Percentiles rank a stretch among this genome's conserved stretches.
Evolutionary conservation across 169 alveolate species (phyloP).

Genomic region (Eimeria tenella): DNA sequence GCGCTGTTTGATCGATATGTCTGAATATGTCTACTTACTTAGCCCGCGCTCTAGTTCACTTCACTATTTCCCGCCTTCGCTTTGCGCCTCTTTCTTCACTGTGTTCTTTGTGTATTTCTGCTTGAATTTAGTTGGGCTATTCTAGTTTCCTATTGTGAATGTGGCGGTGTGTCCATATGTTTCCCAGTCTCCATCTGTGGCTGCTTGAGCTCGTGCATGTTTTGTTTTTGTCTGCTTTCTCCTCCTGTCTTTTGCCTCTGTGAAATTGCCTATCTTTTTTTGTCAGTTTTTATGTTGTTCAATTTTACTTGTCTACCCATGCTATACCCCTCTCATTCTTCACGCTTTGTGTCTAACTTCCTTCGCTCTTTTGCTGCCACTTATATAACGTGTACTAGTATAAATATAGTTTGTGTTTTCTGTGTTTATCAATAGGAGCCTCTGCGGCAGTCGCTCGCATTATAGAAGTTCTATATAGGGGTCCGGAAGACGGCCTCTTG

Average conservation of each 20-base stretch:
- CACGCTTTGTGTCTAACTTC: too few relatives aligned
- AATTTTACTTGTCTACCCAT: too few relatives aligned
- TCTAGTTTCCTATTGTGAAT: not conserved
- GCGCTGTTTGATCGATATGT: too few relatives aligned
- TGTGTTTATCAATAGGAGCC: constrained; percentile 85
- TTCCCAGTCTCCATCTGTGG: not conserved
- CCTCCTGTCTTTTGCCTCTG: not conserved
- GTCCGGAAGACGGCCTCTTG: constrained; percentile 89
- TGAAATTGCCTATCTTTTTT: not conserved
- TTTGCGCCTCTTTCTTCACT: too few relatives aligned
- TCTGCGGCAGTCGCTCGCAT: constrained; percentile 86
- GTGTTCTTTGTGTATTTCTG: not conserved
- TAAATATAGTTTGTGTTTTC: not conserved
- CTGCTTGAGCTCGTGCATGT: not conserved
- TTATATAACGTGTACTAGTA: not conserved
- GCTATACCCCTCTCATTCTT: too few relatives aligned
- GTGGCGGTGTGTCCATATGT: not conserved
- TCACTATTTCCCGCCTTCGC: too few relatives aligned
- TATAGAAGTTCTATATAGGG: constrained; percentile 82
- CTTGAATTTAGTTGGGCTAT: not conserved
- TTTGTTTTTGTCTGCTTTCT: not conserved
- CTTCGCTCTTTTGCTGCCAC: not conserved
- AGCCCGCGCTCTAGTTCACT: too few relatives aligned
- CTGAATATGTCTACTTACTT: too few relatives aligned
- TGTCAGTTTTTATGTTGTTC: too few relatives aligned